Evolutionary conservation across 2,329 filamentous ascomycete species (phyloP).

Genomic region (Claviceps pazoutovae): DNA sequence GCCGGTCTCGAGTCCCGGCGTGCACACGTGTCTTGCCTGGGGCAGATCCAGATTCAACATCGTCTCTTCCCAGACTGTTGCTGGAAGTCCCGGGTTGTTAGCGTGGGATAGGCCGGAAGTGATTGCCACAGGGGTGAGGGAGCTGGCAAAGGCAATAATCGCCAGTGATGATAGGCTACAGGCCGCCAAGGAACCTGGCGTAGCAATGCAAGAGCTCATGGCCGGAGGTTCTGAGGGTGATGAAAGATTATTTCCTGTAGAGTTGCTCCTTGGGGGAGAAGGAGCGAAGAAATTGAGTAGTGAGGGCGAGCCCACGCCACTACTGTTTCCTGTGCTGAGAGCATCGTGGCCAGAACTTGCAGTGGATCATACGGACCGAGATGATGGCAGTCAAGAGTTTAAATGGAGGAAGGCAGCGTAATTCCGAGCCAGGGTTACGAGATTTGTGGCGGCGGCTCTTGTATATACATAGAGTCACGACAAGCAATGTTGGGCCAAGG

Average conservation of each 20-base stretch:
- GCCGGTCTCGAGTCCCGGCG: slow-evolving; percentile 12
- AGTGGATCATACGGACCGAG: neutral
- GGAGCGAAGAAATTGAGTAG: neutral
- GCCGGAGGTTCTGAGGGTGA: slow-evolving; percentile 14
- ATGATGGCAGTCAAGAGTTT: neutral
- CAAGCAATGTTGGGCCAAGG: neutral
- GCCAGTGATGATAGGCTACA: slow-evolving; percentile 24
- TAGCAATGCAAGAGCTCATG: slow-evolving; percentile 21
- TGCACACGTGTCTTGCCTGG: slow-evolving; percentile 36
- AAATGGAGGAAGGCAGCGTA: neutral
- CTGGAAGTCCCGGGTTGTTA: slow-evolving; percentile 29
- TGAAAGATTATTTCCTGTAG: neutral
- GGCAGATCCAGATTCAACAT: slow-evolving; percentile 29
- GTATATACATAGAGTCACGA: neutral
- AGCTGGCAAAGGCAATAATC: slow-evolving; percentile 26
- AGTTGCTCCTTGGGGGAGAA: neutral
- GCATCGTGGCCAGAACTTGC: neutral
- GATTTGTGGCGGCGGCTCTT: neutral
- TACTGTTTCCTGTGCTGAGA: neutral
- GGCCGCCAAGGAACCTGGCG: slow-evolving; percentile 11
- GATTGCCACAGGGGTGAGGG: slow-evolving; percentile 27
- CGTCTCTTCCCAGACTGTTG: slow-evolving; percentile 24
- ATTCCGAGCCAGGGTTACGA: neutral
- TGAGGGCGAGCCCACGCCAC: neutral
- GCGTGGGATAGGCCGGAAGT: slow-evolving; percentile 35